Evolutionary conservation across 2,329 filamentous ascomycete species (phyloP).

Genomic region (Aureobasidium leucospermi): DNA sequence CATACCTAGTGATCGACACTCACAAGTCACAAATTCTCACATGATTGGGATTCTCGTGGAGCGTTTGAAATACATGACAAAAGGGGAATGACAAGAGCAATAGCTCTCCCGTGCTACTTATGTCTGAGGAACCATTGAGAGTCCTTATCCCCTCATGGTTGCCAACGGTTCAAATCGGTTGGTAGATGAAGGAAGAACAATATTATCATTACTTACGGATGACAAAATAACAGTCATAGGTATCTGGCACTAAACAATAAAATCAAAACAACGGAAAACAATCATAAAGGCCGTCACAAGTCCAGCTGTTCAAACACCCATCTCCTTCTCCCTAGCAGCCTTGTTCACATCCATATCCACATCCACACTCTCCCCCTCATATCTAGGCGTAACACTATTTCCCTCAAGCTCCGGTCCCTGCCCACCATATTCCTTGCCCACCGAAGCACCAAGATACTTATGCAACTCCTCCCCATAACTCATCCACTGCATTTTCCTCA

Average conservation of each 20-base stretch:
- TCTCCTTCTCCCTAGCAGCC: background rate
- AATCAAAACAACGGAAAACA: background rate
- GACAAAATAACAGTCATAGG: background rate
- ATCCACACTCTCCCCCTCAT: slow-evolving; percentile 18
- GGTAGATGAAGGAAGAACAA: too few relatives aligned
- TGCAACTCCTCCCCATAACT: slow-evolving; percentile 59
- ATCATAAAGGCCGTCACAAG: background rate
- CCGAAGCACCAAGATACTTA: slow-evolving; percentile 48
- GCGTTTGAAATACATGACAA: too few relatives aligned
- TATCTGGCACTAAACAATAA: background rate
- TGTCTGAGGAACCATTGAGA: too few relatives aligned
- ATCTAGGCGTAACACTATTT: slow-evolving; percentile 34
- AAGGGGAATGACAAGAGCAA: too few relatives aligned
- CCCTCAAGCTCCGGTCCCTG: slow-evolving; percentile 49
- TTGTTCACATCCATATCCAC: background rate
- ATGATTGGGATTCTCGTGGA: too few relatives aligned
- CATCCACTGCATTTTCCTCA: slow-evolving; percentile 42
- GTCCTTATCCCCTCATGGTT: too few relatives aligned
- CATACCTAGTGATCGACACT: too few relatives aligned
- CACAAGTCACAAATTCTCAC: too few relatives aligned
- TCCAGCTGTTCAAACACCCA: background rate
- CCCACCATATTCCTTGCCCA: slow-evolving; percentile 76
- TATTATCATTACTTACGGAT: background rate
- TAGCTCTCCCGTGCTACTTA: too few relatives aligned
- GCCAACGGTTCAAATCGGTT: too few relatives aligned